Evolutionary conservation across 495 filamentous ascomycete genomes (phyloP).

Genomic region (Penicillium subrubescens): DNA sequence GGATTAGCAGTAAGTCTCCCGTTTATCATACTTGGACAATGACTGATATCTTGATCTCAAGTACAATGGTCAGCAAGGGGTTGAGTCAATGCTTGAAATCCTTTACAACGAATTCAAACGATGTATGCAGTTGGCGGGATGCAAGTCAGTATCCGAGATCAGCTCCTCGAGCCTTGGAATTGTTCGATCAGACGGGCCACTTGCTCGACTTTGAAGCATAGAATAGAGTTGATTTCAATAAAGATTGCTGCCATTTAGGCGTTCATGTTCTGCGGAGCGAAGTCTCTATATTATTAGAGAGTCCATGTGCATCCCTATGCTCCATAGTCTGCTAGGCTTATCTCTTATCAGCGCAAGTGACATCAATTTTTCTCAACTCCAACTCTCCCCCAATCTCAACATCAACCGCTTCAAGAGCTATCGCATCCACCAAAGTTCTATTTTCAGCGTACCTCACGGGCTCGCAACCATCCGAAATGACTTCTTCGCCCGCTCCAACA

Average conservation of each 20-base stretch:
- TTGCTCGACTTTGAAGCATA: conserved; percentile 34
- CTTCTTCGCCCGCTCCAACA: conserved; percentile 34
- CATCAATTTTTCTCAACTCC: conserved; percentile 29
- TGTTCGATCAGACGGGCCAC: conserved; percentile 40
- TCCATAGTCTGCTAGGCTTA: neutral
- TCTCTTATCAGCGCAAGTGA: conserved; percentile 30
- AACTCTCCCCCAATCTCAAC: conserved; percentile 3
- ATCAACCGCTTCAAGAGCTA: conserved; percentile 4
- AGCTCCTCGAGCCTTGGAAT: conserved; percentile 39
- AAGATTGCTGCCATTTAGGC: neutral
- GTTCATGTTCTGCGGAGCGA: neutral
- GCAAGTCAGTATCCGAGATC: conserved; percentile 49
- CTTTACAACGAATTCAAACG: conserved; percentile 52
- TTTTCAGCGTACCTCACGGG: neutral
- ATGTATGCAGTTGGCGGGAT: conserved; percentile 55
- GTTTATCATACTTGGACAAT: neutral
- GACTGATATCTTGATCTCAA: conserved; percentile 16
- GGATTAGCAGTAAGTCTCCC: conserved; percentile 32
- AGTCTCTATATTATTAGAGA: neutral
- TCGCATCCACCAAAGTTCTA: neutral
- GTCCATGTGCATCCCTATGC: no score
- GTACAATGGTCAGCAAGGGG: conserved; percentile 45
- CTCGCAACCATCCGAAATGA: conserved; percentile 21
- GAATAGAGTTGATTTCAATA: neutral
- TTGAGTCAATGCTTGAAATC: conserved; percentile 42